Base-by-base conservation (phyloP, 257 asterid genomes). In the Avicennia marina region DNA sequence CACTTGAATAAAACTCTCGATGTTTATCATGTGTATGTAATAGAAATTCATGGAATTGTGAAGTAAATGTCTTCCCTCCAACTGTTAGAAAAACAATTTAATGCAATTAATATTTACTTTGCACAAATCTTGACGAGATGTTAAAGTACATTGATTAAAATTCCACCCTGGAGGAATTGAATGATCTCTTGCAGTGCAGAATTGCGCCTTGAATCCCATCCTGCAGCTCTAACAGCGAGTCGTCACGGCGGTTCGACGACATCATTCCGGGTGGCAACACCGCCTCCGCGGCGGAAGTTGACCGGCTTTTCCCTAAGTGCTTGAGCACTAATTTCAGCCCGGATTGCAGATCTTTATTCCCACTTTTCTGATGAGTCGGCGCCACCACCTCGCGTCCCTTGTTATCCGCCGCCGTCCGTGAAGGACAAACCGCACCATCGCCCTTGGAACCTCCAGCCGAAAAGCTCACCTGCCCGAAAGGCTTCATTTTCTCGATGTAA, bases 151-250 rank as follows among this genome's bases (percentile, higher is more conserved):
- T 3, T 21, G 3, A 7, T 33, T 18, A 29, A 2, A 2, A 7
- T 15, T 49, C 56, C 75, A 83, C 85, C 64, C 78, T 58, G 9
- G 79, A 47, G 38, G 84, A 68, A 59, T 83, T 69, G 75, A 83
- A 84, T 0, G 94, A 83, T 59, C 68, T 77, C 76, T 83, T 87
- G 88, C 94, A 87, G 53, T 87, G 84, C 59, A 77, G 33, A 67
- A 87, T 87, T 44, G 95, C 95, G 47, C 91, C 75, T 60, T 78
- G 83, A 59, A 87, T 81, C 54, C 87, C 95, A 52, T 87, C 86
- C 53, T 83, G 78, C 61, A 69, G 69, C 82, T 73, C 75, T 67
- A 72, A 44, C 72, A 81, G 50, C 45, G 87, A 77, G 64, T 78
- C 88, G 51, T 81, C 94, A 6, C 80, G 81, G 32, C 88, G 76